Percentiles rank a stretch among this genome's conserved stretches.
Evolutionary conservation across 2,329 filamentous ascomycete genomes (phyloP).

Genomic region (Colletotrichum tanaceti): DNA sequence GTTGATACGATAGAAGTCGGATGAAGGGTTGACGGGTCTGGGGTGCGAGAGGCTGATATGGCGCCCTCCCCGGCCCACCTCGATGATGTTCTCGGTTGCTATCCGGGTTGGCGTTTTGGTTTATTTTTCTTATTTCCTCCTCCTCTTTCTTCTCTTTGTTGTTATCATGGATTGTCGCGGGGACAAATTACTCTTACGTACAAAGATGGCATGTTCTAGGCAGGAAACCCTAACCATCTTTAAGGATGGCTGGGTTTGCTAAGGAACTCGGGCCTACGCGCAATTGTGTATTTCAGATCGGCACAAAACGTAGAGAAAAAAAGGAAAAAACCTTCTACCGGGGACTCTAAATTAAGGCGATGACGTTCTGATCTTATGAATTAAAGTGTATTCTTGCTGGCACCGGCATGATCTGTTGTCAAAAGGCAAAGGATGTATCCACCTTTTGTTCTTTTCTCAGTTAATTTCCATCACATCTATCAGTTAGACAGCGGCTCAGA

Average conservation of each 20-base stretch:
- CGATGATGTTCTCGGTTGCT: neutral
- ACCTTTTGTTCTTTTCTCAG: neutral
- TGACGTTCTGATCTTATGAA: neutral
- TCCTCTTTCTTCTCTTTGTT: neutral
- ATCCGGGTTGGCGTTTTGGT: neutral
- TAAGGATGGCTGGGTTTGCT: neutral
- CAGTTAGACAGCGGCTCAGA: slow-evolving; percentile 52
- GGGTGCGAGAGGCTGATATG: neutral
- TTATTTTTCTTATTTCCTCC: neutral
- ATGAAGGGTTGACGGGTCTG: neutral
- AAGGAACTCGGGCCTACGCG: neutral
- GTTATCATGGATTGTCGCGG: no score
- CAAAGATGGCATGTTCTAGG: neutral
- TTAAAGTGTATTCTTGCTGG: neutral
- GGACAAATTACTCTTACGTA: no score
- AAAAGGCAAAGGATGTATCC: no score
- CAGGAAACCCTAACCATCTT: neutral
- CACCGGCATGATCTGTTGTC: neutral
- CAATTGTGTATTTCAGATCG: neutral
- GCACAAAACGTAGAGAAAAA: neutral
- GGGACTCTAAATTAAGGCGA: neutral
- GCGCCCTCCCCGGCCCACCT: neutral
- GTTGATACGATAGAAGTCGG: neutral
- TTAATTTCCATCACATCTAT: neutral
- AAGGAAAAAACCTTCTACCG: neutral